Evolutionary conservation across 768 basidiomycete species (phyloP).

Genomic region (Leucocoprinus sp.): DNA sequence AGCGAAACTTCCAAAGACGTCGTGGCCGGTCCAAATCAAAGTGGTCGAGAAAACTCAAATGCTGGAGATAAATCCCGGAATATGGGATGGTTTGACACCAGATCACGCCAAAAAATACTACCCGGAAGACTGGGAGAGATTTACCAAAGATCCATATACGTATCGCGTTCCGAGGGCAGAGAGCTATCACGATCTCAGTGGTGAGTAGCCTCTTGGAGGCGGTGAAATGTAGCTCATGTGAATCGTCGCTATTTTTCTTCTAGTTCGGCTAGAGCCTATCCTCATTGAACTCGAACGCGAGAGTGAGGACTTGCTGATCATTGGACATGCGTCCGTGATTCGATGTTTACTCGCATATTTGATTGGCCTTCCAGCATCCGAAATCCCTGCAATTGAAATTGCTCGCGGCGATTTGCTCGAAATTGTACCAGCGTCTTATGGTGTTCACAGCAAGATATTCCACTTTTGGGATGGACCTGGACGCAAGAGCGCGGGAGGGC

Average conservation of each 20-base stretch:
- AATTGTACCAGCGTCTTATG: constrained; percentile 81
- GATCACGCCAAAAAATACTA: constrained; percentile 86
- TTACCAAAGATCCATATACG: constrained; percentile 87
- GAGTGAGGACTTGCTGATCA: constrained; percentile 90
- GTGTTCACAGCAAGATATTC: constrained; percentile 83
- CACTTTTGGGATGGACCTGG: constrained; percentile 92
- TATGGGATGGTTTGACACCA: constrained; percentile 93
- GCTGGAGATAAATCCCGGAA: constrained; percentile 95
- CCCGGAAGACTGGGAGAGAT: constrained; percentile 90
- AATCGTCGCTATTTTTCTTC: background rate
- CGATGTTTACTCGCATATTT: constrained; percentile 91
- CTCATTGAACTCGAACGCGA: constrained; percentile 92
- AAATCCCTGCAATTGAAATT: constrained; percentile 96
- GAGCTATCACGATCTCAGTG: constrained; percentile 92
- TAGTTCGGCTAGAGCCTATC: constrained; percentile 89
- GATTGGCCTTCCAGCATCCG: constrained; percentile 88
- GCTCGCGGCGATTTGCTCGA: constrained; percentile 96
- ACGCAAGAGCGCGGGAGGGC: constrained; percentile 32
- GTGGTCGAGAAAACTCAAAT: constrained; percentile 95
- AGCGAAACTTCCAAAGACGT: constrained; percentile 1
- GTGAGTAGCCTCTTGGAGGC: constrained; percentile 25
- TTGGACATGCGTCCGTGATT: constrained; percentile 96
- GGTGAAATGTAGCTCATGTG: background rate
- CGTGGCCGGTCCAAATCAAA: constrained; percentile 45
- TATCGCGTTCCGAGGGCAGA: constrained; percentile 91